Evolutionary conservation across 1,284 basidiomycete species (phyloP).

Genomic region (Sanghuangporus weigelae): DNA sequence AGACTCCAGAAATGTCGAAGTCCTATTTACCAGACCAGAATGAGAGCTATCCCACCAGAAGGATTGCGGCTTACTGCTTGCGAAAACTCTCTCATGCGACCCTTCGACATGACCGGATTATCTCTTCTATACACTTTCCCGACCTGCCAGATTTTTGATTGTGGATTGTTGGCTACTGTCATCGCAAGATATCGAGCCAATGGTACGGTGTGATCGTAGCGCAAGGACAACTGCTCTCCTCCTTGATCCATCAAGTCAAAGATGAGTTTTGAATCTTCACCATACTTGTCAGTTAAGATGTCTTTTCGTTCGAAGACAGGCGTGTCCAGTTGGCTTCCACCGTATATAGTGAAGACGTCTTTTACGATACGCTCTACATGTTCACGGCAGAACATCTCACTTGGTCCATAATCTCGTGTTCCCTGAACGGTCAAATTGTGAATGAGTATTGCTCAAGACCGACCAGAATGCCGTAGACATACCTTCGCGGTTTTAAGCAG

Average conservation of each 20-base stretch:
- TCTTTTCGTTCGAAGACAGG: constrained; percentile 98
- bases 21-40: constrained; percentile 55
- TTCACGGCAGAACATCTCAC: constrained; percentile 90
- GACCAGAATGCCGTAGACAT: constrained; percentile 11
- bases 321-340: constrained; percentile 92
- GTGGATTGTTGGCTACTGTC: constrained; percentile 71
- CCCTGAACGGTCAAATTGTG: constrained; percentile 52
- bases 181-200: constrained; percentile 95
- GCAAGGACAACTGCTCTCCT: constrained; percentile 92
- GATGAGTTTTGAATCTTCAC: constrained; percentile 96
- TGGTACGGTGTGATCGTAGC: constrained; percentile 97
- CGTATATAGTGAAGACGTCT: constrained; percentile 84
- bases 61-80: constrained; percentile 71
- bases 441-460: not conserved
- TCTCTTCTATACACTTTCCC: constrained; percentile 98
- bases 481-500: constrained; percentile 82
- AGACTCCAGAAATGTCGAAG: constrained; percentile 91
- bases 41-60: not conserved
- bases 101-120: constrained; percentile 97
- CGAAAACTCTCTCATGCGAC: constrained; percentile 97
- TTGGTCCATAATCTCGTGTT: constrained; percentile 92
- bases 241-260: constrained; percentile 98
- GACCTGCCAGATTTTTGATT: constrained; percentile 91
- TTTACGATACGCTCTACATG: constrained; percentile 89
- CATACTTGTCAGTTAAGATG: constrained; percentile 93